Evolutionary conservation across 257 asterid genomes (phyloP), one percentile per base, ranked within the genome.

Genomic region (Sherardia arvensis): DNA sequence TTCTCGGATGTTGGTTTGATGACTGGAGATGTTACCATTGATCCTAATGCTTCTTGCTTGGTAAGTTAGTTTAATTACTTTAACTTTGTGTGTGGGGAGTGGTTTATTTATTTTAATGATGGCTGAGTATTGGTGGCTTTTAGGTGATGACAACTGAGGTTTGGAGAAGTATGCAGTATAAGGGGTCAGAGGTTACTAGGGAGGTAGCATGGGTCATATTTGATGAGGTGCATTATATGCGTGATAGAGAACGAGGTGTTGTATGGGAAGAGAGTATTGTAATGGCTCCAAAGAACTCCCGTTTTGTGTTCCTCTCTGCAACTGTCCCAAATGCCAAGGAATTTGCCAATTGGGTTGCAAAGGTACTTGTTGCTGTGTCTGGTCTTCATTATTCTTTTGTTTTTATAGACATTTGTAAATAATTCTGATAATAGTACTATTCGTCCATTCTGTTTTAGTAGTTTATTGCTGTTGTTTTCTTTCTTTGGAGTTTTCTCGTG

Each of bases 131-230:
- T 61, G 59, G 43, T 69, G 48, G 36, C 23, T 81, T 78, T 61
- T 82, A 89, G 99, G 99, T 93, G 40, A 93, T 93, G 99, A 93
- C 99, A 48, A 92, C 99, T 0, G 99, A 93, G 81, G 85, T 93
- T 71, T 90, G 97, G 99, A 88, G 97, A 48, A 93, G 97, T 74
- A 89, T 93, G 99, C 96, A 81, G 84, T 93, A 93, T 81, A 93
- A 87, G 77, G 99, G 97, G 67, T 89, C 97, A 49, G 97, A 92
- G 74, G 89, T 85, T 67, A 81, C 73, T 10, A 77, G 95, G 75
- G 97, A 93, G 83, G 99, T 93, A 49, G 99, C 99, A 7, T 93
- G 99, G 99, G 73, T 90, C 67, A 77, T 89, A 55, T 93, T 93
- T 76, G 99, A 93, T 73, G 99, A 93, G 81, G 97, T 93, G 73